These are phyloP conservation scores for Collybiopsis confluens DNA, from an alignment of 768 basidiomycete species.

Conservation along the genomic window DNA sequence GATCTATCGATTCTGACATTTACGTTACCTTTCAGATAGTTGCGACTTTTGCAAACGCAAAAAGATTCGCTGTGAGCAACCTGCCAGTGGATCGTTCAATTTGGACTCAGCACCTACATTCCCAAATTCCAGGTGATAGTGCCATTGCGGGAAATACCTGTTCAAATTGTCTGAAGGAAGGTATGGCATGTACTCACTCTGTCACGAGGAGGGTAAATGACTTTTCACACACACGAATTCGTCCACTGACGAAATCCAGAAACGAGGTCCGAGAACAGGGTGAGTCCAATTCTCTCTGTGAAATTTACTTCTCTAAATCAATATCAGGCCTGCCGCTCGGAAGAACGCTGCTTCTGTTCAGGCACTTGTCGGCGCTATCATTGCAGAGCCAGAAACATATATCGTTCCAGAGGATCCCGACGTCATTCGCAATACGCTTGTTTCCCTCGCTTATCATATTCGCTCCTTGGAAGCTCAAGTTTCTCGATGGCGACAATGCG, in stretches of 20 bases:
- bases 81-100: too few relatives aligned
- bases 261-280: constrained; percentile 38
- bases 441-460: constrained; percentile 18
- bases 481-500: constrained; percentile 1
- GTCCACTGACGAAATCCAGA: constrained; percentile 18
- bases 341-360: constrained; percentile 1
- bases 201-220: constrained; percentile 33
- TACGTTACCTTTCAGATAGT: background rate
- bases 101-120: too few relatives aligned
- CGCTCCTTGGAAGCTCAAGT: constrained; percentile 6
- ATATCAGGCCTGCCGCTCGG: background rate
- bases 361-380: background rate
- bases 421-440: background rate
- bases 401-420: constrained; percentile 1
- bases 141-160: constrained; percentile 33
- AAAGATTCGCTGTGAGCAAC: background rate
- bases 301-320: background rate
- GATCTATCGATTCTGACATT: background rate
- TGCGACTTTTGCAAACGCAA: background rate
- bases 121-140: constrained; percentile 32
- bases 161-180: constrained; percentile 32
- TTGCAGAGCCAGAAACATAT: constrained; percentile 4
- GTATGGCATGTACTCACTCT: constrained; percentile 33
- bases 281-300: constrained; percentile 8
- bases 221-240: background rate